Evolutionary conservation across 345 rosid species (phyloP).

Genomic region (Aquilaria malaccensis): DNA sequence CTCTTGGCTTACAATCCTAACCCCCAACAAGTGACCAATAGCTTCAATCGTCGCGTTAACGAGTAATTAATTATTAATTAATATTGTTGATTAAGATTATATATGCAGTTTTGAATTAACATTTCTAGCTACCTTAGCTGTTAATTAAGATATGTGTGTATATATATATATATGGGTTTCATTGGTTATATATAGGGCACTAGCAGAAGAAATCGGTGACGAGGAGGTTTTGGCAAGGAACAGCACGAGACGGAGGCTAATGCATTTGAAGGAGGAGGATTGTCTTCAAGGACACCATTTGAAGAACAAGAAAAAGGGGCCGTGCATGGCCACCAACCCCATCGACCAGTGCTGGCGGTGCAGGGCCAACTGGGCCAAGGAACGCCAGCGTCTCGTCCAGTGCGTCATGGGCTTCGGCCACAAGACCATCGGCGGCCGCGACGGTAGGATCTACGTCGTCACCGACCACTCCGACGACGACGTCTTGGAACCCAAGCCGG

Average conservation of each 20-base stretch:
- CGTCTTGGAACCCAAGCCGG: constrained; percentile 48
- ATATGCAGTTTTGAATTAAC: no score
- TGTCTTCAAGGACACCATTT: constrained; percentile 4
- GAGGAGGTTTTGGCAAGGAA: constrained; percentile 8
- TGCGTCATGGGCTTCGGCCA: constrained; percentile 72
- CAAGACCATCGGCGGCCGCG: constrained; percentile 52
- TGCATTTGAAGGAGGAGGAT: background rate
- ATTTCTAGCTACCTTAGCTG: no score
- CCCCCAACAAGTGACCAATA: constrained; percentile 20
- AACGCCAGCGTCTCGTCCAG: constrained; percentile 45
- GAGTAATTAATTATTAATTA: constrained; percentile 8
- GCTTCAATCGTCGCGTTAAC: constrained; percentile 17
- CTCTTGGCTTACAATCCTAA: constrained; percentile 18
- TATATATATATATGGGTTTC: background rate
- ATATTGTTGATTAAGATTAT: no score
- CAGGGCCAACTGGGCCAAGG: constrained; percentile 30
- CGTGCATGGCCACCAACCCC: constrained; percentile 47
- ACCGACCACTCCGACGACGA: constrained; percentile 45
- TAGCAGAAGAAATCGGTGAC: background rate
- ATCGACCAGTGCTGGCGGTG: constrained; percentile 70
- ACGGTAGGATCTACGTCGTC: constrained; percentile 48
- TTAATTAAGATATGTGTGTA: background rate
- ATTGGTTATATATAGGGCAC: background rate
- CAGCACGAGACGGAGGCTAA: constrained; percentile 22
- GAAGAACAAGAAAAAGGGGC: constrained; percentile 6